Evolutionary conservation across 2,329 filamentous ascomycete species (phyloP).

Genomic region (Niveomyces coronatus): DNA sequence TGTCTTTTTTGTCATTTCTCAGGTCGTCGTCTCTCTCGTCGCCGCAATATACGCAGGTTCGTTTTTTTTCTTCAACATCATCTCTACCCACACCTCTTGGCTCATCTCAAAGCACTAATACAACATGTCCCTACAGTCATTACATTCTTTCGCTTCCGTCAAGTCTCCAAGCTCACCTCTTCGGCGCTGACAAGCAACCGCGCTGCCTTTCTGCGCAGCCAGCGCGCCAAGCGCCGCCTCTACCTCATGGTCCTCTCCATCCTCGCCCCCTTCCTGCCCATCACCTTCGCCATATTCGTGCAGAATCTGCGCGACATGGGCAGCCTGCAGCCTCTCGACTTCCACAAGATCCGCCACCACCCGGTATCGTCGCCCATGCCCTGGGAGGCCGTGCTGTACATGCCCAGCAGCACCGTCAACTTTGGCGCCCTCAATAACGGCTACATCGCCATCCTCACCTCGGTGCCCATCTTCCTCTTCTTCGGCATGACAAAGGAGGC

Average conservation of each 20-base stretch:
- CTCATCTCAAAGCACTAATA: too few species aligned
- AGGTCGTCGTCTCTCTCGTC: constrained; percentile 30
- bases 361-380: constrained; percentile 23
- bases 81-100: too few species aligned
- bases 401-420: constrained; percentile 29
- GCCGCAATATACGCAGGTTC: constrained; percentile 39
- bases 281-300: constrained; percentile 31
- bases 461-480: constrained; percentile 39
- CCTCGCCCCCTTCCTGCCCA: constrained; percentile 39
- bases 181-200: constrained; percentile 31
- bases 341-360: constrained; percentile 31
- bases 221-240: constrained; percentile 40
- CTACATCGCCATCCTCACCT: constrained; percentile 39
- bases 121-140: too few species aligned
- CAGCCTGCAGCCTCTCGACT: constrained; percentile 28
- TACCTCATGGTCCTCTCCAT: constrained; percentile 46
- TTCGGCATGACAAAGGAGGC: constrained; percentile 48
- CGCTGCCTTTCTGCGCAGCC: constrained; percentile 29
- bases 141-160: constrained; percentile 36
- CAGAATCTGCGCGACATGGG: constrained; percentile 28
- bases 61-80: too few species aligned
- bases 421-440: constrained; percentile 33
- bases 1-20: constrained; percentile 37
- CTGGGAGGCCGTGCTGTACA: constrained; percentile 38
- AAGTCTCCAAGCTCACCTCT: constrained; percentile 31